Percentiles rank a stretch among this genome's conserved stretches.
Evolutionary conservation across 306 rosid species (phyloP).

Genomic region (Lablab purpureus): DNA sequence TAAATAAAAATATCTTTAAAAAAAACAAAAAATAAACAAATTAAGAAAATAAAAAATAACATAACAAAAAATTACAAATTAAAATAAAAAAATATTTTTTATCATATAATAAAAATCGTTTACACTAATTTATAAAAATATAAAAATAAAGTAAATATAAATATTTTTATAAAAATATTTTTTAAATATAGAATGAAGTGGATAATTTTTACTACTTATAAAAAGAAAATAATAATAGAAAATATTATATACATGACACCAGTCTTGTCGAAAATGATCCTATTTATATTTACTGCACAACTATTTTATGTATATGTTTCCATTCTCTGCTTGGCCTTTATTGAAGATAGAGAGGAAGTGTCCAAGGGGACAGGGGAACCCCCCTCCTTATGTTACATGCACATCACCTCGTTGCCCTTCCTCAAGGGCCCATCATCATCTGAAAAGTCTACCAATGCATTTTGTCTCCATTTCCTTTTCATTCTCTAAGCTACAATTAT

Average conservation of each 20-base stretch:
- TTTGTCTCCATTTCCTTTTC: neutral
- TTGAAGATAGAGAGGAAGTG: neutral
- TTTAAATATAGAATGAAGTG: no score
- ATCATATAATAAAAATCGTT: no score
- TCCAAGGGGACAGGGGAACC: neutral
- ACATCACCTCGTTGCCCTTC: constrained; percentile 2
- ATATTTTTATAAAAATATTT: no score
- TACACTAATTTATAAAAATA: no score
- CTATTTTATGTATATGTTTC: neutral
- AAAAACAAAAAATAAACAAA: no score
- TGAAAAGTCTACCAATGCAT: neutral
- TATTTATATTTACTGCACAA: neutral
- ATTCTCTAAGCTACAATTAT: neutral
- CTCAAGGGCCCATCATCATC: neutral
- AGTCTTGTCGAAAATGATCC: neutral
- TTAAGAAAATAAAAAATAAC: no score
- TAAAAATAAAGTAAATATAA: no score
- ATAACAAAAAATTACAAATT: no score
- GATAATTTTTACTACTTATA: no score
- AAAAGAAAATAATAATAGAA: neutral
- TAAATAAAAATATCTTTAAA: no score
- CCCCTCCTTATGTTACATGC: neutral
- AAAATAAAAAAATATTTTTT: no score
- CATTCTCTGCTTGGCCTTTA: neutral
- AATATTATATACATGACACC: neutral